Evolutionary conservation across 2,329 filamentous ascomycete genomes (phyloP).

Genomic region (Pyrenophora graminea): DNA sequence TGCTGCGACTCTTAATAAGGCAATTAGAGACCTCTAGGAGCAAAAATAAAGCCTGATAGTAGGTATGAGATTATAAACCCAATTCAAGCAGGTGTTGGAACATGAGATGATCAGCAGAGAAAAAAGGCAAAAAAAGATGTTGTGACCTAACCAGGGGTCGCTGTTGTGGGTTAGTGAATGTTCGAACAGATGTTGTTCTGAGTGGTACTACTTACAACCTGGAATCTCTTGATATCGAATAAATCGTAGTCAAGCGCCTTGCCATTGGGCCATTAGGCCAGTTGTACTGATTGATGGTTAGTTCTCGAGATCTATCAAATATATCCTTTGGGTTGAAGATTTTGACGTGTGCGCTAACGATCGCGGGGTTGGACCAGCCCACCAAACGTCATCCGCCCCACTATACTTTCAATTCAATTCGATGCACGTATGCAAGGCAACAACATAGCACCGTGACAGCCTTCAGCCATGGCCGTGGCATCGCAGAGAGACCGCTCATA

Average conservation of each 20-base stretch:
- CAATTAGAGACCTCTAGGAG: no score
- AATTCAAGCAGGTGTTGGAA: not conserved
- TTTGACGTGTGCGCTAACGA: not conserved
- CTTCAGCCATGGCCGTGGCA: constrained; percentile 6
- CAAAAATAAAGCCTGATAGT: no score
- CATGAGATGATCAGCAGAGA: no score
- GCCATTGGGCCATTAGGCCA: constrained; percentile 57
- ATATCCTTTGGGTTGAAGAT: not conserved
- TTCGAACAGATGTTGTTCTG: not conserved
- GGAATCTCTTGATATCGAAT: constrained; percentile 38
- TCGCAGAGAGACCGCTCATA: not conserved
- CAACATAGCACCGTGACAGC: not conserved
- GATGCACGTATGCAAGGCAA: constrained; percentile 8
- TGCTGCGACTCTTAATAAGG: no score
- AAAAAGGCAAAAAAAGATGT: constrained; percentile 1
- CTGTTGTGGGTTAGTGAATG: not conserved
- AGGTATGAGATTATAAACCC: no score
- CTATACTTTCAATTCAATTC: constrained; percentile 6
- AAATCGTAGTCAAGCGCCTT: constrained; percentile 62
- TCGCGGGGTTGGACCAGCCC: constrained; percentile 1
- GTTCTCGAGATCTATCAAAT: not conserved
- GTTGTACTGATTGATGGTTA: constrained; percentile 10
- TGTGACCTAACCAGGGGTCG: constrained; percentile 29
- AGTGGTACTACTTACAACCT: constrained; percentile 20
- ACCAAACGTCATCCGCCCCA: constrained; percentile 11